A percentile compares a stretch with the other conserved stretches of the same genome.
Evolutionary conservation across 768 basidiomycete genomes (phyloP).

Genomic region (Daedaleopsis nitida): DNA sequence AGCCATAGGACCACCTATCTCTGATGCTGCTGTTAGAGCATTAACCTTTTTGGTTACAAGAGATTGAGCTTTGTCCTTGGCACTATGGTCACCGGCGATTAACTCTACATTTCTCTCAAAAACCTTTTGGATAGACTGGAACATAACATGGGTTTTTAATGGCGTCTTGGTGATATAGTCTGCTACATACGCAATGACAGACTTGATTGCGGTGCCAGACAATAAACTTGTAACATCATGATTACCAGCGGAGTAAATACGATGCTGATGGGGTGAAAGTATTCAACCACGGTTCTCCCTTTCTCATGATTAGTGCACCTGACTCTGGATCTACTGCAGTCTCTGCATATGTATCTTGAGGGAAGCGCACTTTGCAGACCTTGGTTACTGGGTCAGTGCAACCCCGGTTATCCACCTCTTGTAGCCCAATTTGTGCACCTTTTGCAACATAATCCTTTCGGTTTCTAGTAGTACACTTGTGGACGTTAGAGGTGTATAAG

Average conservation of each 20-base stretch:
- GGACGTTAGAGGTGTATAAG: no score
- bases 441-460: no score
- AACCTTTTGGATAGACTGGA: not conserved
- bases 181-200: not conserved
- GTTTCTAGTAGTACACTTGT: no score
- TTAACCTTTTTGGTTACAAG: constrained; percentile 10
- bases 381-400: not conserved
- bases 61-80: not conserved
- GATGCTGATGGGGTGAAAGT: not conserved
- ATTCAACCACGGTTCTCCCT: constrained; percentile 6
- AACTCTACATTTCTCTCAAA: not conserved
- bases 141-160: constrained; percentile 1
- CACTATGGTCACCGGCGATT: not conserved
- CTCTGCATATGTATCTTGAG: not conserved
- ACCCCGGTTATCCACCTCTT: not conserved
- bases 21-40: constrained; percentile 1
- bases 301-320: not conserved
- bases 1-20: constrained; percentile 20
- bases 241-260: not conserved
- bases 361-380: not conserved
- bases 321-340: constrained; percentile 1
- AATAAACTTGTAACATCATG: constrained; percentile 2
- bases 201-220: constrained; percentile 2
- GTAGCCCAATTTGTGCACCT: not conserved
- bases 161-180: constrained; percentile 3